Percentiles rank a stretch among this genome's conserved stretches.
Evolutionary conservation across 306 rosid species (phyloP).

Genomic region (Quercus wislizeni): DNA sequence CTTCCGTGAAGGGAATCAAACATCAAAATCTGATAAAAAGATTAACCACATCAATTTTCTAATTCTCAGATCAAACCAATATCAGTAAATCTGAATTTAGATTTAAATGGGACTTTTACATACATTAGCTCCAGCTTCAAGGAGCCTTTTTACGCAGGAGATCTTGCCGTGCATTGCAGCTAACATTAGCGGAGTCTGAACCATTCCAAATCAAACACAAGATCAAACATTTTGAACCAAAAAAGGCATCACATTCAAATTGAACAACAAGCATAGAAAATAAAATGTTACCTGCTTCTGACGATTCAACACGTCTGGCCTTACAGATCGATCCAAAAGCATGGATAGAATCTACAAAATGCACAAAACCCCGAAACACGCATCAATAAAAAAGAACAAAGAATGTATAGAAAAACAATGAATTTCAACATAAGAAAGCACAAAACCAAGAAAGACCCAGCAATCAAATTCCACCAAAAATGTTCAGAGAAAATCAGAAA

Average conservation of each 20-base stretch:
- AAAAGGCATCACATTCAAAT: conserved; percentile 4
- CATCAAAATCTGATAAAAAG: conserved; percentile 65
- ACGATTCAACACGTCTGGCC: conserved; percentile 89
- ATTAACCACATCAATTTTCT: conserved; percentile 9
- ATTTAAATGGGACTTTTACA: conserved; percentile 7
- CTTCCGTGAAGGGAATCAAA: conserved; percentile 84
- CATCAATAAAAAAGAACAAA: conserved; percentile 16
- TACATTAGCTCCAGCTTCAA: conserved; percentile 92
- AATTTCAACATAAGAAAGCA: background rate
- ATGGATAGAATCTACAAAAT: conserved; percentile 61
- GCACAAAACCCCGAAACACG: conserved; percentile 2
- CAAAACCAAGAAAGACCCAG: conserved; percentile 18
- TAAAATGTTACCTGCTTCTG: conserved; percentile 68
- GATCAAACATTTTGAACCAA: background rate
- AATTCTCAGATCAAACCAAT: background rate
- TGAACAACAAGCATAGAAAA: background rate
- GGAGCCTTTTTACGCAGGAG: conserved; percentile 69
- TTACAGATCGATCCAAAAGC: conserved; percentile 71
- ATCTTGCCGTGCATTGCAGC: conserved; percentile 98
- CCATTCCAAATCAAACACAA: conserved; percentile 21
- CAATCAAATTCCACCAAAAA: background rate
- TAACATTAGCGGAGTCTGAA: conserved; percentile 95
- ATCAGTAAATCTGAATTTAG: background rate
- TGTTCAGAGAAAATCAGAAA: background rate
- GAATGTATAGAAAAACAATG: background rate